Evolutionary conservation across 2,329 filamentous ascomycete genomes (phyloP), one percentile per base, ranked within the genome.

Genomic region (Colletotrichum salicis): DNA sequence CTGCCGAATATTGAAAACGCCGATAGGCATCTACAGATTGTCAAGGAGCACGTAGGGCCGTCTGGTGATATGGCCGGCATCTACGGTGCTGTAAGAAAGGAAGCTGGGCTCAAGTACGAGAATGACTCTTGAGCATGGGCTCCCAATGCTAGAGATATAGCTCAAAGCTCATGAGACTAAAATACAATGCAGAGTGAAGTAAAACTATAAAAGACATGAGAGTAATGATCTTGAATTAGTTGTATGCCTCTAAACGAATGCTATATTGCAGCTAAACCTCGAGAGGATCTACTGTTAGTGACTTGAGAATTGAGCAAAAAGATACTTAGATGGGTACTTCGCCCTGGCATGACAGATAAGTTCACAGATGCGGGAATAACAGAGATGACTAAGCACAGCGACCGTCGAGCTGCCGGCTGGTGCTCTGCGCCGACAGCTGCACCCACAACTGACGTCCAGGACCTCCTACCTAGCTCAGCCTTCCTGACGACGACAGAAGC

Each of bases 31-130:
- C 81, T 97, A 76, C 86, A 86, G 66, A 83, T 85, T 68, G 91
- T 97, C 2, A 92, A 94, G 80, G 89, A 91, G 70, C 86, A 94
- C 62, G 78, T 77, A 59, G 94, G 94, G 0, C 86, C 88, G 56
- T 90, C 86, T 75, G 94, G 94, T 0, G 95, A 97, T 81, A 89
- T 97, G 79, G 92, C 93, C 2, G 92, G 89, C 12, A 92, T 97
- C 48, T 97, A 97, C 82, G 95, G 95, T 0, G 92, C 92, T 2
- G 91, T 93, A 66, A 89, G 95, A 76, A 85, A 92, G 82, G 92
- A 94, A 79, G 89, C 88, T 33, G 94, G 94, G 0, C 81, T 97
- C 76, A 87, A 90, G 66, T 97, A 91, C 82, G 92, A 94, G 78
- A 94, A 93, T 75, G 81, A 86, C n/a, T 68, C 41, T 19, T 68